Conservation (phyloP, 2,329 filamentous ascomycete species). For the Colletotrichum tabaci region DNA sequence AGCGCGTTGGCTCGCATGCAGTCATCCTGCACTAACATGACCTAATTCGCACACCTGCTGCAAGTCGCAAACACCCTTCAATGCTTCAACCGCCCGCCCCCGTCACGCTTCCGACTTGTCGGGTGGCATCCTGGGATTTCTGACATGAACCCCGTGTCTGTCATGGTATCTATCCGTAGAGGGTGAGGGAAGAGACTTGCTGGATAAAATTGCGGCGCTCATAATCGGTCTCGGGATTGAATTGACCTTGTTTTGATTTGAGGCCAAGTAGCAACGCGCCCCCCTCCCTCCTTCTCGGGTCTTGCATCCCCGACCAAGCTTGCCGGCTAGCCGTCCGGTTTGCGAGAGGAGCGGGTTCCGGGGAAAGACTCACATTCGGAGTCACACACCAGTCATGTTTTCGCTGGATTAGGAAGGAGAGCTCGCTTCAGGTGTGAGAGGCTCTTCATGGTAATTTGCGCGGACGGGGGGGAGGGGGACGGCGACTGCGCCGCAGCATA, state of each 20-base stretch:
- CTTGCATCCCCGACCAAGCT: not conserved
- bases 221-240: not conserved
- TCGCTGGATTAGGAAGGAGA: constrained; percentile 19
- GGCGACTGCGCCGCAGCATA: constrained; percentile 10
- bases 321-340: constrained; percentile 4
- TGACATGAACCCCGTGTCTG: constrained; percentile 21
- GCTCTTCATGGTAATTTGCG: constrained; percentile 16
- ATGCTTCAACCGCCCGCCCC: constrained; percentile 10
- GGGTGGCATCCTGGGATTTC: constrained; percentile 22
- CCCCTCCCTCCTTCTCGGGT: not conserved
- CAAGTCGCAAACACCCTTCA: constrained; percentile 5
- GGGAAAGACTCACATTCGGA: constrained; percentile 3
- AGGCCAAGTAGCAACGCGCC: not conserved
- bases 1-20: constrained; percentile 32
- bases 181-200: no score
- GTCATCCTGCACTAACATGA: constrained; percentile 36
- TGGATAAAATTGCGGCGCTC: not conserved
- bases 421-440: constrained; percentile 5
- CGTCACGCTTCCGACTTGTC: constrained; percentile 30
- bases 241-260: not conserved
- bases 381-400: not conserved
- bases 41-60: constrained; percentile 21
- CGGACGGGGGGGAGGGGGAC: not conserved
- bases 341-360: not conserved
- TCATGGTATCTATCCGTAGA: not conserved